Evolutionary conservation across 768 basidiomycete genomes (phyloP), one percentile per base, ranked within the genome.

Genomic region (Panus rudis): DNA sequence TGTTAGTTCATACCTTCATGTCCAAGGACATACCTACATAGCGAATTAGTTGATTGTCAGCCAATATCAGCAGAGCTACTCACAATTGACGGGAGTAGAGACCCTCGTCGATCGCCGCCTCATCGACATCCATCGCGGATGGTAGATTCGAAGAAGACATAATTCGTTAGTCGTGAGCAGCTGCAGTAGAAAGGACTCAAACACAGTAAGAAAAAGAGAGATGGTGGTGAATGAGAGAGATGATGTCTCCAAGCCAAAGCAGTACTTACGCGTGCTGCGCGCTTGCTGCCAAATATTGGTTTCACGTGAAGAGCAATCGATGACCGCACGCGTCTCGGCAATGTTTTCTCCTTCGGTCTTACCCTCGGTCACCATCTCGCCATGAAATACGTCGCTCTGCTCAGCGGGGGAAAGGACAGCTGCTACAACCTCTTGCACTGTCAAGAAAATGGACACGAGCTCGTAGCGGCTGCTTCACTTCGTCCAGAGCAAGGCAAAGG

Each of bases 351-450:
- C n/a, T n/a, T n/a, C n/a, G n/a, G n/a, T n/a, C n/a, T n/a, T n/a
- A n/a, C n/a, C n/a, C n/a, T n/a, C n/a, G n/a, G n/a, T n/a, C n/a
- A n/a, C n/a, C n/a, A n/a, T n/a, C n/a, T n/a, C n/a, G n/a, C n/a
- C 37, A 93, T 94, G 91, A 91, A 92, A 67, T 90, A 91, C 62
- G 79, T 98, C 58, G 94, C 84, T 2, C 68, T 99, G 45, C 80
- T 99, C 49, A 97, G 93, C 46, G 96, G 96, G 28, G 96, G 96
- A 23, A 99, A 99, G 65, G 96, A 99, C 65, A 91, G 87, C 61
- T 92, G 91, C 70, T 98, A 82, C 73, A 97, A 94, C 57, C 78
- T 98, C 32, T 63, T 91, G 10, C 93, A 98, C 64, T 94, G 92
- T 58, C 66, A 76, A 37, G 71, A 74, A 46, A 90, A 96, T 56